phyloP scores from a whole-genome alignment of 805 yeast species.

The Peterozyma toletana region DNA sequence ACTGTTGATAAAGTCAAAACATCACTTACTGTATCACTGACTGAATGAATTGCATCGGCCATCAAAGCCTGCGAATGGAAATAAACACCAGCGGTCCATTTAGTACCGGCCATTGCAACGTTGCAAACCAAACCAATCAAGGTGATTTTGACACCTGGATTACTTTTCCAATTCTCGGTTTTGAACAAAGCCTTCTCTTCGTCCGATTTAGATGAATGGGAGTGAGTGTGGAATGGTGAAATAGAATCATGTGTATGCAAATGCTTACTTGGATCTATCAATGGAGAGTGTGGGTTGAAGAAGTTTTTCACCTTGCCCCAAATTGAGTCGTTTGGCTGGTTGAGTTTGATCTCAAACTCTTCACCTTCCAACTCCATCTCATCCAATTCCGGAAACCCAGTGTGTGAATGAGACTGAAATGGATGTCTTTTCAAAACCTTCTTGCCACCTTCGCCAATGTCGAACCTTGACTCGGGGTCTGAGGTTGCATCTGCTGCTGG shows the following conservation, averaged over 20 bases:
- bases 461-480: conserved; percentile 6
- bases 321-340: conserved; percentile 13
- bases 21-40: conserved; percentile 86
- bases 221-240: conserved; percentile 27
- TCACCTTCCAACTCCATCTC: conserved; percentile 20
- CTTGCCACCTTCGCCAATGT: conserved; percentile 6
- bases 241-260: conserved; percentile 11
- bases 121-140: conserved; percentile 86
- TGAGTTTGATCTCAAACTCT: conserved; percentile 16
- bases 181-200: conserved; percentile 36
- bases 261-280: conserved; percentile 9
- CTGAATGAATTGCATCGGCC: conserved; percentile 93
- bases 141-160: conserved; percentile 89
- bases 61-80: conserved; percentile 92
- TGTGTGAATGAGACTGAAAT: conserved; percentile 9
- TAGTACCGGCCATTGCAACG: conserved; percentile 77
- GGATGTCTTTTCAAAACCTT: conserved; percentile 8
- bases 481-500: conserved; percentile 6
- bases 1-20: conserved; percentile 86
- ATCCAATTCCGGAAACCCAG: conserved; percentile 18
- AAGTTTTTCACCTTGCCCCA: conserved; percentile 22
- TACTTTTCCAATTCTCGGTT: conserved; percentile 38
- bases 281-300: conserved; percentile 27
- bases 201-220: conserved; percentile 32
- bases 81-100: conserved; percentile 81